Conservation (phyloP, 2,329 filamentous ascomycete genomes). For the Cladophialophora carrionii region DNA sequence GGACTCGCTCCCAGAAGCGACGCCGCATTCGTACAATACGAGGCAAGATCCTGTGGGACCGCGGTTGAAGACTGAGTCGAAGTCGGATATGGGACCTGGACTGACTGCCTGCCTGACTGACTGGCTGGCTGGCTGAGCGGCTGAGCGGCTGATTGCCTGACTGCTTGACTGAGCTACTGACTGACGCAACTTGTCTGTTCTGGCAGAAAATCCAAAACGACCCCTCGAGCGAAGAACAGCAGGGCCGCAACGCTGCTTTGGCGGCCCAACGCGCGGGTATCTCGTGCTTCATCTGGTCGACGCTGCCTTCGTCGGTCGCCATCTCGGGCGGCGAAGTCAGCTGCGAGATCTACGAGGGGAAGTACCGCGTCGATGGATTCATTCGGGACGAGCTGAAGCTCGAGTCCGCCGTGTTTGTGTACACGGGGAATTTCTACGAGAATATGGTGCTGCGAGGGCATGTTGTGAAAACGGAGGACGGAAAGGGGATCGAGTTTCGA, state of each 20-base stretch:
- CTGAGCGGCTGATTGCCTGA: not conserved
- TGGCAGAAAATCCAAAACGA: conserved; percentile 25
- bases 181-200: not conserved
- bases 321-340: conserved; percentile 27
- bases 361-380: conserved; percentile 35
- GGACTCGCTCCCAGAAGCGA: no score
- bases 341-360: conserved; percentile 35
- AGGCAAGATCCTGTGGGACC: no score
- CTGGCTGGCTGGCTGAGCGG: no score
- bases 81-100: no score
- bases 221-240: conserved; percentile 31
- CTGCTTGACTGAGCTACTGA: no score
- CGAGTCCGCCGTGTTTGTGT: conserved; percentile 33
- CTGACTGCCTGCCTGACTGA: no score
- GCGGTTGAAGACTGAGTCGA: no score
- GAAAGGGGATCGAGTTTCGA: conserved; percentile 26
- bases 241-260: conserved; percentile 26
- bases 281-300: conserved; percentile 32
- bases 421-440: conserved; percentile 37
- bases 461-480: conserved; percentile 20
- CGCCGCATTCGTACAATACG: no score
- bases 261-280: conserved; percentile 25
- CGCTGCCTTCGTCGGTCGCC: conserved; percentile 24
- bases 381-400: conserved; percentile 31
- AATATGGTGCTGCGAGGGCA: conserved; percentile 29